Evolutionary conservation across 495 filamentous ascomycete genomes (phyloP), one percentile per base, ranked within the genome.

Genomic region (Pseudoneurospora amorphoporcata): DNA sequence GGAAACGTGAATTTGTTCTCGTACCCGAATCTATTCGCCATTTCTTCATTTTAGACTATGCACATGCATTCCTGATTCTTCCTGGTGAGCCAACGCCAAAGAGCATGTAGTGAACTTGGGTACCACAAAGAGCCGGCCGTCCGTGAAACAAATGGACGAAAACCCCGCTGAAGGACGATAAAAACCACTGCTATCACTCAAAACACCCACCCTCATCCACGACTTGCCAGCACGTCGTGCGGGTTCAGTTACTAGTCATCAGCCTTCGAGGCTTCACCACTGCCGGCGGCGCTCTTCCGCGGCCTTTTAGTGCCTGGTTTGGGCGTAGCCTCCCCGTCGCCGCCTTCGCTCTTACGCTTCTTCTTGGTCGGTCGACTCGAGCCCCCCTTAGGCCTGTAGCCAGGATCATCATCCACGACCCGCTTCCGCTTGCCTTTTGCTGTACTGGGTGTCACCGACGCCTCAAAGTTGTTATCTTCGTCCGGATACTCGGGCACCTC

Each of bases 381-480:
- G 2, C 84, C 83, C 0, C 90, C 89, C 78, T 93, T 93, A 3
- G 90, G 89, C 74, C 90, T 81, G 76, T 93, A 93, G 10, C 88
- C 88, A 14, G 84, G 82, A 78, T 94, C 92, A 29, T 93, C 92
- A 39, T 89, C 88, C 41, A 83, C 79, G 14, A 87, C 86, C 70
- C 88, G 86, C 85, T 92, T 85, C 19, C 81, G 71, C 76, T 82
- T 83, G 16, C 80, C 75, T 70, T 78, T 80, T 77, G 83, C 10
- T 70, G 65, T 65, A 68, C 61, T 78, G 83, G 84, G 80, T 88
- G 87, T 58, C 86, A 80, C 71, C 80, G 77, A 3, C 82, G 76
- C 80, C 14, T 84, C 82, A 68, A 77, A 78, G 68, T 82, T 81
- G 70, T 77, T 81, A 1, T 84, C 79, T 23, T 82, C 79, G 7